Conservation (phyloP, 495 filamentous ascomycete species). For the Clohesyomyces aquaticus region DNA sequence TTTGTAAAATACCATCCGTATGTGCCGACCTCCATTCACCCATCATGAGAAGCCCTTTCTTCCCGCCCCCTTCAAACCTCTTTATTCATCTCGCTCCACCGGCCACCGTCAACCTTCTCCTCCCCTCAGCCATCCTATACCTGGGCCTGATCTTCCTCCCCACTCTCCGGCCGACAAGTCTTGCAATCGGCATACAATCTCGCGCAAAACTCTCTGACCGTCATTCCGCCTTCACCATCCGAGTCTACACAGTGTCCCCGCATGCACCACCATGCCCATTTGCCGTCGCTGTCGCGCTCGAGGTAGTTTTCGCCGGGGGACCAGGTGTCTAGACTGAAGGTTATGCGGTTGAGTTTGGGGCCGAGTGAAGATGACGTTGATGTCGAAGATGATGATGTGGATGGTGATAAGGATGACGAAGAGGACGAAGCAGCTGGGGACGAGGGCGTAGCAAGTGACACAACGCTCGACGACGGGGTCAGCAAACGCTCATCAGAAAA, state of each 20-base stretch:
- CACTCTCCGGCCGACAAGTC: slow-evolving; percentile 25
- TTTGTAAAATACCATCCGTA: too few species aligned
- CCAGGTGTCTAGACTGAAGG: slow-evolving; percentile 35
- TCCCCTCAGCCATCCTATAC: too few species aligned
- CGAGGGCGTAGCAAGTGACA: neutral
- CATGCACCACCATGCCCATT: slow-evolving; percentile 37
- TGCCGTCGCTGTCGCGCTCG: slow-evolving; percentile 6
- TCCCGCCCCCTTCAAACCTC: too few species aligned
- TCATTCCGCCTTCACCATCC: slow-evolving; percentile 5
- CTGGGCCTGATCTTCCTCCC: slow-evolving; percentile 8
- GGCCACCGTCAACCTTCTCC: too few species aligned
- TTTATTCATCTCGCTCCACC: too few species aligned
- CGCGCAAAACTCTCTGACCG: slow-evolving; percentile 35
- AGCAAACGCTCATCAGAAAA: too few species aligned
- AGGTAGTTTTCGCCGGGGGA: slow-evolving; percentile 34
- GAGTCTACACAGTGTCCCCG: slow-evolving; percentile 11
- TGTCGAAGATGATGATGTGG: neutral
- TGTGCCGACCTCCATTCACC: too few species aligned
- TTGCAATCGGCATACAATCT: slow-evolving; percentile 34
- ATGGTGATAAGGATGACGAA: neutral
- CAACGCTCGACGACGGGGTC: too few species aligned
- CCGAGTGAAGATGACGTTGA: slow-evolving; percentile 1
- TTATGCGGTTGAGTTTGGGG: slow-evolving; percentile 30
- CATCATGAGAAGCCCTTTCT: too few species aligned
- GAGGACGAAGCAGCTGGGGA: neutral